These are phyloP conservation scores for Neurospora sp. DNA, from an alignment of 2,329 filamentous ascomycete genomes.

Conservation along the genomic window DNA sequence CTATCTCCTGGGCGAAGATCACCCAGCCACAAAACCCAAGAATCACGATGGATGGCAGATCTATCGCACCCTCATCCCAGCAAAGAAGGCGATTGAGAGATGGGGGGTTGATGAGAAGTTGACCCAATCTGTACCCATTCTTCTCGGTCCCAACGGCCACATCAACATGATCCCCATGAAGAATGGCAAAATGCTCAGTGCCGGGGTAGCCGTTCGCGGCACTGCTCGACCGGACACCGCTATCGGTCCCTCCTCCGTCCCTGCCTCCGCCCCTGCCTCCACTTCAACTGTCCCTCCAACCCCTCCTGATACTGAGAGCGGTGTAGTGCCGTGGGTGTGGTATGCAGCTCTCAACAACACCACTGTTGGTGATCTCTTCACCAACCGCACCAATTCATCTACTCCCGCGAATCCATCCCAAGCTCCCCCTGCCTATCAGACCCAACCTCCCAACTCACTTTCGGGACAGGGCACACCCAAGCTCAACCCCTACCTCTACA, in stretches of 20 bases:
- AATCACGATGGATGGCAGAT: conserved; percentile 24
- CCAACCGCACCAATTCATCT: not conserved
- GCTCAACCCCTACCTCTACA: conserved; percentile 20
- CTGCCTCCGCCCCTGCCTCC: not conserved
- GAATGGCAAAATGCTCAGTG: conserved; percentile 24
- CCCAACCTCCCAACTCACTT: not conserved
- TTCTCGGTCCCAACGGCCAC: conserved; percentile 23
- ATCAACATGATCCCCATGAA: conserved; percentile 25
- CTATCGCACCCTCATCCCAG: conserved; percentile 19
- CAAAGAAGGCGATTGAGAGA: conserved; percentile 14
- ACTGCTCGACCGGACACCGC: conserved; percentile 4
- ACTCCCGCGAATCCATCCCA: not conserved
- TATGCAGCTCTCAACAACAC: not conserved
- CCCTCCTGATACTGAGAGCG: not conserved
- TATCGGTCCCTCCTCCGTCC: not conserved
- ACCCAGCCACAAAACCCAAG: conserved; percentile 21
- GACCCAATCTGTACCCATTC: conserved; percentile 23
- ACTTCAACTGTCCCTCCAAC: not conserved
- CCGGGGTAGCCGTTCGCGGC: conserved; percentile 24
- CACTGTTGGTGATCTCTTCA: not conserved
- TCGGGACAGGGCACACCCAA: not conserved
- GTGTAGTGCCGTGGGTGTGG: not conserved
- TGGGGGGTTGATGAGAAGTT: conserved; percentile 20
- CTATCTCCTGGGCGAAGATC: conserved; percentile 21
- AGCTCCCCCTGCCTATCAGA: not conserved